phyloP scores from a whole-genome alignment of 306 rosid species.

The Rosa chinensis region DNA sequence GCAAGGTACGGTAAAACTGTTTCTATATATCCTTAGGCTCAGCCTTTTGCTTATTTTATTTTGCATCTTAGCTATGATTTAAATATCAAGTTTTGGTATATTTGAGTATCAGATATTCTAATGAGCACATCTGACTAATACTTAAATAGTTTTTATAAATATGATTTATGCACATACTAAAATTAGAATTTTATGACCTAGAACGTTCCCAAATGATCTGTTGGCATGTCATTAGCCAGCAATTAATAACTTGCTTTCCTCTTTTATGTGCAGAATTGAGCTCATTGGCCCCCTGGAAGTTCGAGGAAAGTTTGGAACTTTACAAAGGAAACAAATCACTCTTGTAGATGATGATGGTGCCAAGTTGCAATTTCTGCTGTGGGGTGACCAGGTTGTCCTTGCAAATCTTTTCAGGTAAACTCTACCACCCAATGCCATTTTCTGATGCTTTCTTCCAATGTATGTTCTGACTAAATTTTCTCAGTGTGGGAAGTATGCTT shows the following conservation, averaged over 20 bases:
- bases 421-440: slow-evolving; percentile 22
- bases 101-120: not conserved
- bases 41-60: no score
- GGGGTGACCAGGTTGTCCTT: slow-evolving; percentile 86
- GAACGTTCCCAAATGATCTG: not conserved
- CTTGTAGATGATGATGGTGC: slow-evolving; percentile 72
- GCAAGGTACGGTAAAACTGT: slow-evolving; percentile 52
- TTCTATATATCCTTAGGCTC: not conserved
- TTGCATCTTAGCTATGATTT: not conserved
- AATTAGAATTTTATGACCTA: slow-evolving; percentile 10
- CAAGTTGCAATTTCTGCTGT: slow-evolving; percentile 59
- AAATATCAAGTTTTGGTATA: not conserved
- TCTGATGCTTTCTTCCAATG: slow-evolving; percentile 2
- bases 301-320: slow-evolving; percentile 45
- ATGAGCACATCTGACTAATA: not conserved
- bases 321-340: slow-evolving; percentile 61
- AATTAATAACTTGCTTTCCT: slow-evolving; percentile 21
- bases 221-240: not conserved
- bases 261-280: slow-evolving; percentile 54
- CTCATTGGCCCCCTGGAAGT: slow-evolving; percentile 63
- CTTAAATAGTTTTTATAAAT: not conserved
- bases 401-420: slow-evolving; percentile 85
- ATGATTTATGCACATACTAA: slow-evolving; percentile 7
- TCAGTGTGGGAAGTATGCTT: slow-evolving; percentile 86
- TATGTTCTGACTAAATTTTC: slow-evolving; percentile 17